Evolutionary conservation across 2,329 filamentous ascomycete genomes (phyloP).

Genomic region (Helotiales sp.): DNA sequence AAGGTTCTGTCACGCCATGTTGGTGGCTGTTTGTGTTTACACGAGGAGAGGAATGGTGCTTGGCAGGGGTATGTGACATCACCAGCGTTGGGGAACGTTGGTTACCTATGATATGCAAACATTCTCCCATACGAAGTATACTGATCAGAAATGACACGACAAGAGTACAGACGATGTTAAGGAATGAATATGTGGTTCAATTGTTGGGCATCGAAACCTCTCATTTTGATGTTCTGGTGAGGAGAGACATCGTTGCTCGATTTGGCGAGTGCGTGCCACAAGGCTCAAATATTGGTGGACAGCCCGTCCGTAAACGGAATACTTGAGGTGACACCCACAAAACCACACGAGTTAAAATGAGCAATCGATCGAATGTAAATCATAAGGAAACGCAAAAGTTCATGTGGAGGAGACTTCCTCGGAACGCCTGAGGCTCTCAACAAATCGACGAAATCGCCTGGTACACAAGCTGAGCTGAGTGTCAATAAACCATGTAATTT

Average conservation of each 20-base stretch:
- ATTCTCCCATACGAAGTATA: not conserved
- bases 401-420: not conserved
- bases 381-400: not conserved
- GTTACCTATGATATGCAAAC: not conserved
- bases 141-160: not conserved
- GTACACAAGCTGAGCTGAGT: not conserved
- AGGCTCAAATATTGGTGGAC: conserved; percentile 8
- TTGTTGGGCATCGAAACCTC: not conserved
- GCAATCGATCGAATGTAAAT: not conserved
- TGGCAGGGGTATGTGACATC: not conserved
- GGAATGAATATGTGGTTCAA: not conserved
- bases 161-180: not conserved
- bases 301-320: not conserved
- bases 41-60: not conserved
- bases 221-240: not conserved
- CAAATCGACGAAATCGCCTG: not conserved
- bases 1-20: not conserved
- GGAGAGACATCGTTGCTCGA: not conserved
- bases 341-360: not conserved
- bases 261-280: not conserved
- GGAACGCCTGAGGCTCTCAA: not conserved
- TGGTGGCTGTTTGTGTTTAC: not conserved
- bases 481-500: not conserved
- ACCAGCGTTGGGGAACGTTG: not conserved
- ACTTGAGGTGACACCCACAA: not conserved